Base-by-base conservation (phyloP, 2,329 filamentous ascomycete species). In the Cladosporium velox region DNA sequence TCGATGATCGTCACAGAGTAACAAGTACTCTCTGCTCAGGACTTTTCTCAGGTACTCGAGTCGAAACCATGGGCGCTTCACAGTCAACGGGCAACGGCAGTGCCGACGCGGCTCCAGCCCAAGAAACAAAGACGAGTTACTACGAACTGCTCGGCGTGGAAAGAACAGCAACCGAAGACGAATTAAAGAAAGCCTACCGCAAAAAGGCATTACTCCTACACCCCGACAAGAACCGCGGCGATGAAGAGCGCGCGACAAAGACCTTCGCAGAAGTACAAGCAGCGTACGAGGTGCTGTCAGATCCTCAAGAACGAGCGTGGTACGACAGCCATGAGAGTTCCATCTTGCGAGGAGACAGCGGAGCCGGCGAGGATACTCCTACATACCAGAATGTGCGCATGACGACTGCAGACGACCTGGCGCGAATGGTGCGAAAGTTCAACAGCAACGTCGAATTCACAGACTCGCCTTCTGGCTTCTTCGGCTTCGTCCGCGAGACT, bases 101-200 rank as follows among this genome's bases (percentile, higher is more conserved):
- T 14, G 51, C 49, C 49, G 49, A 51, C 44, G 55, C 63, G 7
- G 55, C 49, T 11, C 59, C 66, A 10, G 66, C 66, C 12, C 64
- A 60, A 24, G 66, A 78, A 44, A 75, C 78, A 59, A 93, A 91
- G 79, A 90, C 86, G 41, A 92, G 90, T 77, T 94, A 94, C 79
- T 98, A 98, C 79, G 90, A 95, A 72, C 84, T 97, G 41, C 85
- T 98, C 5, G 88, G 85, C 6, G 82, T 97, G 18, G 87, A 91
- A 68, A 84, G 87, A 67, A 83, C 86, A 68, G 93, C 92, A 38
- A 88, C 88, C 6, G 90, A 93, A 54, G 91, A 96, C 65, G 93
- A 97, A 89, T 93, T 99, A 74, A 97, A 97, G 75, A 96, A 92
- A 74, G 93, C 93, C 15, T 99, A 99, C 79, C 88, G 92, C 70